Evolutionary conservation across 805 yeast genomes (phyloP), one percentile per base, ranked within the genome.

Genomic region (Cephaloascus fragrans): DNA sequence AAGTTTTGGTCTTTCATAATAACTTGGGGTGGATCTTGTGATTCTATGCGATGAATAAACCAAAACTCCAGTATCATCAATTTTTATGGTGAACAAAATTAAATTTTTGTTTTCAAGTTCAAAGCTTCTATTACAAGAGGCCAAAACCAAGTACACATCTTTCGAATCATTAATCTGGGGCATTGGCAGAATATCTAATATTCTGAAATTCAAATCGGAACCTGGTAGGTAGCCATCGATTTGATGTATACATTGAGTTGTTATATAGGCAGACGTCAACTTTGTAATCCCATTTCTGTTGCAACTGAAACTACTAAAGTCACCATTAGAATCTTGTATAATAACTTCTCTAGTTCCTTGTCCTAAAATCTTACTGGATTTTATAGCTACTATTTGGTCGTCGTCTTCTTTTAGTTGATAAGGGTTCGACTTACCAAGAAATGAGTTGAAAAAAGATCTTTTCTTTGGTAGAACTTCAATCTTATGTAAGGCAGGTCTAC

Each of bases 11-110:
- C 51, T 56, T 3, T 54, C 55, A 1, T 46, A 50, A 20, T 43
- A 36, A 39, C 44, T 49, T 1, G 57, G 45, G 2, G 64, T 53
- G 47, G 60, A 72, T 6, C 79, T 67, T 40, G 75, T 79, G 20
- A 83, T 57, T 47, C 80, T 69, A 57, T 83, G 85, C 1, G 85
- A 75, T 0, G 89, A 83, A 37, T 71, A 68, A 2, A 81, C 61
- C 29, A 71, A 56, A 4, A 77, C 70, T 6, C 77, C 78, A 15
- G 73, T 67, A 2, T 62, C 53, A 37, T 73, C 70, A 40, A 74
- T 59, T 40, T 71, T 62, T 18, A 82, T 51, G 3, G 85, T 77
- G 42, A 73, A 71, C 36, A 82, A 53, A 19, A 81, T 59, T 44
- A 73, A 68, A 40, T 47, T 64, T 40, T 55, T 60, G 46, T 52